These are phyloP conservation scores for Phyllosticta capitalensis DNA, from an alignment of 2,329 filamentous ascomycete genomes.

Conservation along the genomic window DNA sequence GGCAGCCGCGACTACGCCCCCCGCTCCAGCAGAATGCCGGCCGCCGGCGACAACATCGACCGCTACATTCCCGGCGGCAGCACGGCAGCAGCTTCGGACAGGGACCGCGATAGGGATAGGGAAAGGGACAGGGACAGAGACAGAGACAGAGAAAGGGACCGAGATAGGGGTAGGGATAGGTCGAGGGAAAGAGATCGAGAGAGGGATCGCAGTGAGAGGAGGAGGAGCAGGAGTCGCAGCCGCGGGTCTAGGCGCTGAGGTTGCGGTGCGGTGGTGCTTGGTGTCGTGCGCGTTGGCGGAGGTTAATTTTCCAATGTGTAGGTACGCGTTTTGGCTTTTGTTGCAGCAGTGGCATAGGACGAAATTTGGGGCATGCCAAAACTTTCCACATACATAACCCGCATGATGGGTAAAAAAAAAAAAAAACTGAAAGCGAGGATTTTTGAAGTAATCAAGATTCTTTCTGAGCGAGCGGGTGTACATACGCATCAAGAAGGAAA, in stretches of 20 bases:
- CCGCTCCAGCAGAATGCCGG: not conserved
- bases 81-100: not conserved
- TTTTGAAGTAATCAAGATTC: too few relatives aligned
- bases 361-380: too few relatives aligned
- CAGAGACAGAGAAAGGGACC: not conserved
- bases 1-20: slow-evolving; percentile 16
- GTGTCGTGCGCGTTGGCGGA: too few relatives aligned
- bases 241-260: slow-evolving; percentile 1
- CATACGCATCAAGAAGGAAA: too few relatives aligned
- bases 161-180: slow-evolving; percentile 5
- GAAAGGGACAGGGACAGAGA: slow-evolving; percentile 11
- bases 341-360: too few relatives aligned
- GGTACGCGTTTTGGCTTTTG: too few relatives aligned
- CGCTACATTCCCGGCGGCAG: slow-evolving; percentile 30
- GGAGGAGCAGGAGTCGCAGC: slow-evolving; percentile 11
- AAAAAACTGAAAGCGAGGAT: too few relatives aligned
- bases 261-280: too few relatives aligned
- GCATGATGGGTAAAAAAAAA: too few relatives aligned
- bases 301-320: too few relatives aligned
- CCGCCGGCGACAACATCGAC: slow-evolving; percentile 25
- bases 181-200: slow-evolving; percentile 16
- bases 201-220: slow-evolving; percentile 9
- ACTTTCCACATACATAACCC: too few relatives aligned
- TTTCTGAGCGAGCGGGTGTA: too few relatives aligned
- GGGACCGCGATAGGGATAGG: slow-evolving; percentile 8